These are phyloP conservation scores for Ceratocystis variospora DNA, from an alignment of 2,329 filamentous ascomycete genomes.

Conservation along the genomic window DNA sequence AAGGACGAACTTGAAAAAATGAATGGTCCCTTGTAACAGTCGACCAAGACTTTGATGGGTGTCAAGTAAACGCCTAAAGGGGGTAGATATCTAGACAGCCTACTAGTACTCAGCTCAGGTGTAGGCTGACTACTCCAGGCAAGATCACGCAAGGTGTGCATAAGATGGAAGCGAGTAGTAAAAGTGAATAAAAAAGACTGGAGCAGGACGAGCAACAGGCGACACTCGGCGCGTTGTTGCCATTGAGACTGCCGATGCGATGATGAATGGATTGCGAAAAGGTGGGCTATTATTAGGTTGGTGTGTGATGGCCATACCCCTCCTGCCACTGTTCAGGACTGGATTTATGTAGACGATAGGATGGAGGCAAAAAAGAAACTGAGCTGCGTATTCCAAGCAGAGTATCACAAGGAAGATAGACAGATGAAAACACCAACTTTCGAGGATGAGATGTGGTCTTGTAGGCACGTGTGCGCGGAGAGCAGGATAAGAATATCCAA, in stretches of 20 bases:
- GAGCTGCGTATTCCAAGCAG: background rate
- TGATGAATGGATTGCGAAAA: background rate
- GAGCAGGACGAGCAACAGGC: background rate
- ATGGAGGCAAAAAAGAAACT: background rate
- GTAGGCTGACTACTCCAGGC: background rate
- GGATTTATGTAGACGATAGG: background rate
- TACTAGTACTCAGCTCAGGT: background rate
- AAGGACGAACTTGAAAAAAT: background rate
- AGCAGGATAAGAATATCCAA: constrained; percentile 3
- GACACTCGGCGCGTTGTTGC: constrained; percentile 15
- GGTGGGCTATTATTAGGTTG: background rate
- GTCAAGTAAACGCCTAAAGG: background rate
- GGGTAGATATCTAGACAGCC: background rate
- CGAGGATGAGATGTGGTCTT: background rate
- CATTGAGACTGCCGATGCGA: background rate
- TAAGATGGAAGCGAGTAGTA: background rate
- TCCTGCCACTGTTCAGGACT: background rate
- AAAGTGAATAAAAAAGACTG: too few species aligned
- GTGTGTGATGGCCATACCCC: background rate
- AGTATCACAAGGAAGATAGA: background rate
- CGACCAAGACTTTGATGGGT: background rate
- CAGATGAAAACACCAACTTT: constrained; percentile 11
- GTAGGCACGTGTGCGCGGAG: background rate
- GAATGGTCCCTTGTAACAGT: background rate
- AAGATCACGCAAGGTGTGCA: background rate